A percentile compares a stretch with the other conserved stretches of the same genome.
phyloP scores from a whole-genome alignment of 2,329 filamentous ascomycete genomes.

The Arthrobotrys pseudoclavata region DNA sequence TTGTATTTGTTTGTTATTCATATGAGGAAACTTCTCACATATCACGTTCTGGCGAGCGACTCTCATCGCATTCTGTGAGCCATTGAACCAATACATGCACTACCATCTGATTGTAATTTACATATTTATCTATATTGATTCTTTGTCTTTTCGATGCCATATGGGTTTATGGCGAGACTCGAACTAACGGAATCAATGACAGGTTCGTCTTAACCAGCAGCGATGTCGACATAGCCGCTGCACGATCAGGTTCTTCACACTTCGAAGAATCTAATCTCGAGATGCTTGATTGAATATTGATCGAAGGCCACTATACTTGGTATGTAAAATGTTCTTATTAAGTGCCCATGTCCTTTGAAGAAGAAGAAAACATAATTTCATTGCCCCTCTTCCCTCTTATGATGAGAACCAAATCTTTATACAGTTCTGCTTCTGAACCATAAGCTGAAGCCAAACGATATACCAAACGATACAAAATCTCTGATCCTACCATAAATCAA shows the following conservation, averaged over 20 bases:
- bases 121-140: conserved; percentile 11
- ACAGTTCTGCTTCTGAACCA: conserved; percentile 61
- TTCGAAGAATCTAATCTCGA: conserved; percentile 24
- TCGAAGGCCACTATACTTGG: conserved; percentile 21
- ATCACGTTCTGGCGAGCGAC: conserved; percentile 59
- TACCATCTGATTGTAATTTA: conserved; percentile 57
- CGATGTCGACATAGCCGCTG: conserved; percentile 57
- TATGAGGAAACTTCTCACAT: conserved; percentile 60
- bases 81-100: conserved; percentile 61
- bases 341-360: not conserved
- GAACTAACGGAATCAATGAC: conserved; percentile 28
- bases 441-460: conserved; percentile 60
- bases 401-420: conserved; percentile 59
- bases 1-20: conserved; percentile 32
- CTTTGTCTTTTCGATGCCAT: conserved; percentile 15
- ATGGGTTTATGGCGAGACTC: not conserved
- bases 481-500: conserved; percentile 42
- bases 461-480: conserved; percentile 61
- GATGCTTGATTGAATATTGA: conserved; percentile 18
- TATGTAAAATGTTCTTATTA: conserved; percentile 3
- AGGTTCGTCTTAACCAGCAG: conserved; percentile 41
- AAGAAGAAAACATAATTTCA: not conserved
- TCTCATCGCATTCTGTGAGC: conserved; percentile 57
- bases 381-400: conserved; percentile 24
- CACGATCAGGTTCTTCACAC: conserved; percentile 12